Percentiles rank a stretch among this genome's conserved stretches.
These are phyloP conservation scores for Cronartium quercuum DNA, from an alignment of 1,284 basidiomycete species.

Conservation along the genomic window DNA sequence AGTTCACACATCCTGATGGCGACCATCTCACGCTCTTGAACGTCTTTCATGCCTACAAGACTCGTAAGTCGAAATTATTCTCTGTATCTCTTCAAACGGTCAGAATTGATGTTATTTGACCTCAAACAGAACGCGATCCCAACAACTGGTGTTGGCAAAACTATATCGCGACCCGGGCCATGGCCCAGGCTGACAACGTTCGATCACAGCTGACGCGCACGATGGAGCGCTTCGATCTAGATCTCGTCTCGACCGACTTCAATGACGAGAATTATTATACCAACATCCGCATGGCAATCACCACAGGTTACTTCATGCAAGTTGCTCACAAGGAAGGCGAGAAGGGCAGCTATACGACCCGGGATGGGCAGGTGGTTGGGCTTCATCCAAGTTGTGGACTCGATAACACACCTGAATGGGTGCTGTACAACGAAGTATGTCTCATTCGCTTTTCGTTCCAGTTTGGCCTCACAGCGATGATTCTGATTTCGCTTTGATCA, in stretches of 20 bases:
- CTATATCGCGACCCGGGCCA: constrained; percentile 75
- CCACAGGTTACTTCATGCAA: constrained; percentile 98
- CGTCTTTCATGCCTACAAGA: constrained; percentile 87
- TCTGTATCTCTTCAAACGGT: not conserved
- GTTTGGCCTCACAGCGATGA: not conserved
- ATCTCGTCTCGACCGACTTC: constrained; percentile 64
- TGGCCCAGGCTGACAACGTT: constrained; percentile 93
- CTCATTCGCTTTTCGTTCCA: not conserved
- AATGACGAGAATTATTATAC: constrained; percentile 73
- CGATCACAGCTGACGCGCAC: constrained; percentile 78
- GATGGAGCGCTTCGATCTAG: constrained; percentile 74
- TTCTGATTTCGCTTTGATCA: not conserved
- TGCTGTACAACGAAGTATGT: constrained; percentile 72
- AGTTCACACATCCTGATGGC: constrained; percentile 84
- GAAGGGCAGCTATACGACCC: constrained; percentile 55
- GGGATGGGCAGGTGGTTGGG: constrained; percentile 62
- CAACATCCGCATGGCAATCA: constrained; percentile 76
- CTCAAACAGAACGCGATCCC: constrained; percentile 63
- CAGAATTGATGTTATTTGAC: not conserved
- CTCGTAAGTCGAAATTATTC: constrained; percentile 56
- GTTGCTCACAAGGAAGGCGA: constrained; percentile 93
- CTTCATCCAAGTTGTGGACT: constrained; percentile 92
- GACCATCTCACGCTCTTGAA: constrained; percentile 94
- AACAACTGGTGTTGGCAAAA: constrained; percentile 85
- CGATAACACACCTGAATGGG: constrained; percentile 91